These are phyloP conservation scores for Tuctoria greenei DNA, from an alignment of 176 grass and related monocot genomes.

Conservation along the genomic window DNA sequence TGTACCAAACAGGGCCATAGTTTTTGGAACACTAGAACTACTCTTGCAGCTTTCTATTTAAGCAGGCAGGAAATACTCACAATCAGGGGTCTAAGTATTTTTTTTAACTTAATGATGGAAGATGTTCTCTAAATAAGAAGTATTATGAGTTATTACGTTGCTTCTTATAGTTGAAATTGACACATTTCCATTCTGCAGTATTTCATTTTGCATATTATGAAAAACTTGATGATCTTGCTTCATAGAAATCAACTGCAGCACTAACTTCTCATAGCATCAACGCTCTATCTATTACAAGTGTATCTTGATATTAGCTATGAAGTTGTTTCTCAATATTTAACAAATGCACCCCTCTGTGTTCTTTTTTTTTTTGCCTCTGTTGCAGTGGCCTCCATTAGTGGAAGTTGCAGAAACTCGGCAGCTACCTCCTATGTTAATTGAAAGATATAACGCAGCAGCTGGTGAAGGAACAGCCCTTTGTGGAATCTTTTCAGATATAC, in stretches of 20 bases:
- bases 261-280: conserved; percentile 14
- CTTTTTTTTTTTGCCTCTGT: neutral
- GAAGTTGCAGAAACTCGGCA: conserved; percentile 85
- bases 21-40: neutral
- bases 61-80: neutral
- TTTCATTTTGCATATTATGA: neutral
- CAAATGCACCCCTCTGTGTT: conserved; percentile 5
- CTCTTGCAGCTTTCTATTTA: neutral
- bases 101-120: neutral
- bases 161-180: neutral
- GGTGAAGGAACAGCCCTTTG: conserved; percentile 97
- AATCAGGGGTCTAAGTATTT: neutral
- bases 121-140: neutral
- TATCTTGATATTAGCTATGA: conserved; percentile 22
- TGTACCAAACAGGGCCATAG: too few species aligned
- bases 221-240: neutral
- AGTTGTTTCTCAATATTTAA: conserved; percentile 10
- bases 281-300: neutral
- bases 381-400: conserved; percentile 93
- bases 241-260: neutral
- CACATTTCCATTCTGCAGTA: neutral
- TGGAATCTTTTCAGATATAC: conserved; percentile 90
- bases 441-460: conserved; percentile 82
- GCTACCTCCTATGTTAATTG: conserved; percentile 77
- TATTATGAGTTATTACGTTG: neutral